Evolutionary conservation across 257 asterid genomes (phyloP).

Genomic region (Salvia rosmarinus): DNA sequence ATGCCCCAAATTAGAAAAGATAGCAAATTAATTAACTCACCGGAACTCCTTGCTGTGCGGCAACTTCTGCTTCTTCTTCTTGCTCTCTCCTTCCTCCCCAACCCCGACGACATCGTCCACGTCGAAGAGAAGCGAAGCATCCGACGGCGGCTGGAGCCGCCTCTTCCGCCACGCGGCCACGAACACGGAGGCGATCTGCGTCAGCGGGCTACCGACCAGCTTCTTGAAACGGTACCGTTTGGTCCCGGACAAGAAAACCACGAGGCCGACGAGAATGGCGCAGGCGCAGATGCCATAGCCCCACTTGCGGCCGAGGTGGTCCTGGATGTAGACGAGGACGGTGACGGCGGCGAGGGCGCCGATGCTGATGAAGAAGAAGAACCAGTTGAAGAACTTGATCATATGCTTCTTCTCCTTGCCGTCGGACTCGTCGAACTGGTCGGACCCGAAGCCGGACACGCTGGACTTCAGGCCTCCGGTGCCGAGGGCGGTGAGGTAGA

Average conservation of each 20-base stretch:
- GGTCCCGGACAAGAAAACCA: conserved; percentile 63
- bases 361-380: conserved; percentile 75
- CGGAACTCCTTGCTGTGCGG: conserved; percentile 81
- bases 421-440: conserved; percentile 79
- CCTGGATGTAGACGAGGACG: conserved; percentile 77
- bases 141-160: conserved; percentile 55
- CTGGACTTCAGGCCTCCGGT: conserved; percentile 91
- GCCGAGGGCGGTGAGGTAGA: conserved; percentile 84
- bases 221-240: conserved; percentile 74
- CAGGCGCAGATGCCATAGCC: conserved; percentile 89
- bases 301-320: conserved; percentile 72
- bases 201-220: conserved; percentile 75
- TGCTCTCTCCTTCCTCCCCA: conserved; percentile 28
- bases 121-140: conserved; percentile 50
- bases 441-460: conserved; percentile 88
- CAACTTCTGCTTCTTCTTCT: conserved; percentile 54
- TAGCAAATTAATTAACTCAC: conserved; percentile 56
- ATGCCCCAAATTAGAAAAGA: no score
- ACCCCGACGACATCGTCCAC: conserved; percentile 51
- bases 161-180: conserved; percentile 76
- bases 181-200: conserved; percentile 68
- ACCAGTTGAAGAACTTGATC: conserved; percentile 87
- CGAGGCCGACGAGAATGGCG: conserved; percentile 58
- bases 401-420: conserved; percentile 57
- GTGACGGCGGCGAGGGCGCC: conserved; percentile 85